phyloP scores from a whole-genome alignment of 2,329 filamentous ascomycete species.

The Alternaria brassicae region DNA sequence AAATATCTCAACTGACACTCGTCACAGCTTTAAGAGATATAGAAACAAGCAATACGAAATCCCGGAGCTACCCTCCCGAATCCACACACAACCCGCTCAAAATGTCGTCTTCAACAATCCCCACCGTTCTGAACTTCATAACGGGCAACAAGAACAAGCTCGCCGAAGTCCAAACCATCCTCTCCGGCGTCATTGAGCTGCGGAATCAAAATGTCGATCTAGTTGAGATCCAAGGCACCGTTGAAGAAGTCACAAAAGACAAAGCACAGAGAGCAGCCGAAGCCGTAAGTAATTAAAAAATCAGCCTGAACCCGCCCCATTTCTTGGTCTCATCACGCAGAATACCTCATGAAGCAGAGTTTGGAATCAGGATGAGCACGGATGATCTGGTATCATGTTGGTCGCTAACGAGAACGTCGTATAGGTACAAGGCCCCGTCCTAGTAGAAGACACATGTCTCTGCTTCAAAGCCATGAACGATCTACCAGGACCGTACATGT shows the following conservation, averaged over 20 bases:
- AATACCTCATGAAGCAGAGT: not conserved
- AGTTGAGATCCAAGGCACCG: constrained; percentile 86
- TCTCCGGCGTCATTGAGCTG: constrained; percentile 74
- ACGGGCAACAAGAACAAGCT: constrained; percentile 97
- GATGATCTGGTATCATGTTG: not conserved
- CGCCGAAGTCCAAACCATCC: constrained; percentile 81
- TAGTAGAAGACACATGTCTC: constrained; percentile 94
- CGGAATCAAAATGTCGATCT: constrained; percentile 79
- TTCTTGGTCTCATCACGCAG: not conserved
- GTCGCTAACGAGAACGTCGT: not conserved
- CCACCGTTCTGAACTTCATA: constrained; percentile 82
- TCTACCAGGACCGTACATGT: constrained; percentile 97
- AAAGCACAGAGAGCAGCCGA: constrained; percentile 87
- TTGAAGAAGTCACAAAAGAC: constrained; percentile 88
- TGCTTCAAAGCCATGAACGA: constrained; percentile 90
- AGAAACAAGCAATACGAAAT: not conserved
- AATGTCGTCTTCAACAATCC: constrained; percentile 29
- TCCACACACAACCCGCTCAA: not conserved
- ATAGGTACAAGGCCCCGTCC: constrained; percentile 82
- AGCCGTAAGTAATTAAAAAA: constrained; percentile 60
- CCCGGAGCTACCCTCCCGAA: not conserved
- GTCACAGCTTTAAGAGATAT: not conserved
- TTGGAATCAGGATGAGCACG: not conserved
- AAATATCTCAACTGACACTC: not conserved
- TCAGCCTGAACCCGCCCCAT: not conserved